Conservation (phyloP, 179 eudicot species). For the Drosera spatulata region DNA sequence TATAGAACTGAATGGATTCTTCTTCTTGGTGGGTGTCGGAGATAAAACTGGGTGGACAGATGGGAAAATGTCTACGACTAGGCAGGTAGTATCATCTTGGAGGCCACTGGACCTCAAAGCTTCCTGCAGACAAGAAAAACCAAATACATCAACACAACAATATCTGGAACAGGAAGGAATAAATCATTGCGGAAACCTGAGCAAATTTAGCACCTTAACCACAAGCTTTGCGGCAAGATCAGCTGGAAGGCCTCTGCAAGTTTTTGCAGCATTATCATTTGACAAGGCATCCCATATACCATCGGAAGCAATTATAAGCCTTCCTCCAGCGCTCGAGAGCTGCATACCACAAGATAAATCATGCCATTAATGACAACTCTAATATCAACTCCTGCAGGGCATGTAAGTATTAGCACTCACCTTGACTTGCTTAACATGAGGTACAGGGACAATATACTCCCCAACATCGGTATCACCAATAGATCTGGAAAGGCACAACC, state of each 20-base stretch:
- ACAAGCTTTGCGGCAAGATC: conserved; percentile 96
- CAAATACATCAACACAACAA: background rate
- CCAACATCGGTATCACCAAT: conserved; percentile 92
- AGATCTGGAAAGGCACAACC: conserved; percentile 77
- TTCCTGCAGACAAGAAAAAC: conserved; percentile 16
- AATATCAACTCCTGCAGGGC: background rate
- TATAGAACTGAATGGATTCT: conserved; percentile 47
- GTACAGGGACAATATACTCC: conserved; percentile 77
- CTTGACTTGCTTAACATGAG: conserved; percentile 92
- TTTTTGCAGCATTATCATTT: conserved; percentile 78
- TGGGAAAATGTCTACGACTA: conserved; percentile 95
- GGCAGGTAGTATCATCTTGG: conserved; percentile 98
- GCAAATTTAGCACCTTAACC: conserved; percentile 52
- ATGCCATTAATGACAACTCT: background rate
- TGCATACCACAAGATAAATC: conserved; percentile 11
- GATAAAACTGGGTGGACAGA: conserved; percentile 56
- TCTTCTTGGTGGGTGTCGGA: conserved; percentile 53
- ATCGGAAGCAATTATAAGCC: conserved; percentile 95
- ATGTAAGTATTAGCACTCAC: conserved; percentile 15
- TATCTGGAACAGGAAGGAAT: conserved; percentile 7
- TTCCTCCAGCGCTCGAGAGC: conserved; percentile 89
- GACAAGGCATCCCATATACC: conserved; percentile 95
- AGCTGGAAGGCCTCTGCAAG: conserved; percentile 87
- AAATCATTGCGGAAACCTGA: background rate
- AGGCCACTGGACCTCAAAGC: conserved; percentile 87